These are phyloP conservation scores for Penicillium paradoxum DNA, from an alignment of 495 filamentous ascomycete genomes.

Conservation along the genomic window DNA sequence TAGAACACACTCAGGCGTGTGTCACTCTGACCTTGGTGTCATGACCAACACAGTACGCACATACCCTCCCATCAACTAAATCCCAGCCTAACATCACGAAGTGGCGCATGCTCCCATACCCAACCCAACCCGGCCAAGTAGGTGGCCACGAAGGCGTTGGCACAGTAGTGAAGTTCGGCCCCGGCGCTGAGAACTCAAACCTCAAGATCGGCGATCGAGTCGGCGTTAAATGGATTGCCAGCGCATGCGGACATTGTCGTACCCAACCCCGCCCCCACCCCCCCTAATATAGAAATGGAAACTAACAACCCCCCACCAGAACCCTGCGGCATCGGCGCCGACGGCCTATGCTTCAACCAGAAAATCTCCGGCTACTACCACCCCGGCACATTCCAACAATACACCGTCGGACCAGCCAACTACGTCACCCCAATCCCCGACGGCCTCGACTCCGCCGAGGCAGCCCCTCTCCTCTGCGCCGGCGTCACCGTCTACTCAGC, in stretches of 20 bases:
- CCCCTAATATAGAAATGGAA: no score
- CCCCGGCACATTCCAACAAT: conserved; percentile 71
- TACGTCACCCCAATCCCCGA: conserved; percentile 70
- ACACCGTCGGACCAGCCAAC: conserved; percentile 57
- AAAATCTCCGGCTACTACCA: conserved; percentile 53
- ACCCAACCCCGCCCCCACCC: no score
- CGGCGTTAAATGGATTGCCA: conserved; percentile 55
- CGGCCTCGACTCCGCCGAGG: conserved; percentile 48
- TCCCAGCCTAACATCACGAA: no score
- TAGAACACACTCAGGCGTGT: conserved; percentile 66
- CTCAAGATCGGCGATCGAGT: conserved; percentile 63
- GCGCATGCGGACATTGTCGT: conserved; percentile 47
- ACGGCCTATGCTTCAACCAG: conserved; percentile 54
- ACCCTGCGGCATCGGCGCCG: conserved; percentile 53
- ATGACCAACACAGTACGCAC: conserved; percentile 50
- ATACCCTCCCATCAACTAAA: conserved; percentile 1
- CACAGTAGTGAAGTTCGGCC: conserved; percentile 56
- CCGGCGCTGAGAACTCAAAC: conserved; percentile 40
- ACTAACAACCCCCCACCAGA: conserved; percentile 15
- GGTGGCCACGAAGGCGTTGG: conserved; percentile 63
- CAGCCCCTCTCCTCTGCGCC: conserved; percentile 62
- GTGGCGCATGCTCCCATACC: conserved; percentile 54
- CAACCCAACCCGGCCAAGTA: conserved; percentile 61
- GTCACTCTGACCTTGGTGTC: conserved; percentile 61
- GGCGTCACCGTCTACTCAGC: conserved; percentile 56